Evolutionary conservation across 2,329 filamentous ascomycete genomes (phyloP), one percentile per base, ranked within the genome.

Genomic region (Apiospora phragmitis): DNA sequence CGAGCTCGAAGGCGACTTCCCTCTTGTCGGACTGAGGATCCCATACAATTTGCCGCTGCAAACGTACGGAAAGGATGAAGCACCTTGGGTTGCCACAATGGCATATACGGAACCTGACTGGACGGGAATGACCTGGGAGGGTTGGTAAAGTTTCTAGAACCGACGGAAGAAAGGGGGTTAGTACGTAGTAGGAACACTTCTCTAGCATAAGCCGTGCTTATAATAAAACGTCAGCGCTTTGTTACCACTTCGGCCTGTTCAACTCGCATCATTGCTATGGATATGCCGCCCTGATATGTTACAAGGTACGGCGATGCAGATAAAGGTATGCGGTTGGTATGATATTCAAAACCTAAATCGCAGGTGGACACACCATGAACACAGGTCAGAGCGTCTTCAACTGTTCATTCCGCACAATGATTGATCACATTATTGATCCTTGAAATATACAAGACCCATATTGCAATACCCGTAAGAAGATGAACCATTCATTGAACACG

Each of bases 11-110:
- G 69, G 71, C 45, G 65, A 76, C 14, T 76, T 75, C 9, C 77
- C 82, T 0, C 73, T 90, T 0, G 86, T 97, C 4, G 93, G 92
- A 0, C 83, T 95, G 38, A 87, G 94, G 21, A 91, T 97, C 82
- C 93, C 94, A n/a, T 97, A 97, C 80, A 91, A 91, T 80, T 81
- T 95, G 8, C 94, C 94, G 0, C 79, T 97, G 38, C 88, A 89
- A 67, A 83, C 83, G 8, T 97, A 97, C 76, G 83, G 79, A 0
- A 73, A 80, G 9, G 79, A 81, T 5, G 93, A 97, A 76, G 82
- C 87, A 65, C 94, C 94, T 0, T 97, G 94, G 95, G 93, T 92
- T 71, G 91, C 92, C 4, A 90, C 88, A 1, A 82, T 85, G 76
- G 77, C 77, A 1, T 87, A 95, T 77, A 71, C 72, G 0, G 87